A percentile compares a stretch with the other conserved stretches of the same genome.
phyloP scores from a whole-genome alignment of 768 basidiomycete genomes.

The Royoungia palumana region DNA sequence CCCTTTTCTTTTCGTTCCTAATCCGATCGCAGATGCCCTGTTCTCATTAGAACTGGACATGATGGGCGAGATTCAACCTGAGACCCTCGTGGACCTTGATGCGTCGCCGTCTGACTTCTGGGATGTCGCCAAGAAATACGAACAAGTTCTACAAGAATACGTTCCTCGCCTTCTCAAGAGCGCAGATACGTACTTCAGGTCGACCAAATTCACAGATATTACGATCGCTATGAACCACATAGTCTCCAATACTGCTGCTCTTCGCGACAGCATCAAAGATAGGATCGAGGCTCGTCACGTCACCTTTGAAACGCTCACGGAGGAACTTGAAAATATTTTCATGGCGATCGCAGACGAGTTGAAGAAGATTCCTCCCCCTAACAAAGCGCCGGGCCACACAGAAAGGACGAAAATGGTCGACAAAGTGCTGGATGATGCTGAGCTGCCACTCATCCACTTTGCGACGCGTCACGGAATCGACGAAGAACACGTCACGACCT shows the following conservation, averaged over 20 bases:
- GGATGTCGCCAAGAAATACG: constrained; percentile 6
- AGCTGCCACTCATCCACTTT: not conserved
- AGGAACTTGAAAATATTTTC: constrained; percentile 14
- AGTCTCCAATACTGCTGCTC: constrained; percentile 7
- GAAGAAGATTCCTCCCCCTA: not conserved
- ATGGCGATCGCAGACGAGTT: constrained; percentile 1
- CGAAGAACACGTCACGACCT: not conserved
- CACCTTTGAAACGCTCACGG: constrained; percentile 3
- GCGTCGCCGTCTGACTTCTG: constrained; percentile 6
- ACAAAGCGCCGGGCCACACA: constrained; percentile 2
- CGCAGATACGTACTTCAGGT: not conserved
- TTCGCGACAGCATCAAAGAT: constrained; percentile 9
- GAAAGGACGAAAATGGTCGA: constrained; percentile 6
- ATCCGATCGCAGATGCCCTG: not conserved
- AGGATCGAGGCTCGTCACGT: constrained; percentile 4
- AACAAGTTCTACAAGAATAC: not conserved
- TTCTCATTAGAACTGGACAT: not conserved
- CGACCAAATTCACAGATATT: constrained; percentile 7
- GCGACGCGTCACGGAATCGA: not conserved
- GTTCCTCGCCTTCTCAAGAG: constrained; percentile 4
- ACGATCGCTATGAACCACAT: constrained; percentile 5
- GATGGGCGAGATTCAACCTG: not conserved
- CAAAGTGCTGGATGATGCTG: not conserved
- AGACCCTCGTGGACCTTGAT: not conserved
- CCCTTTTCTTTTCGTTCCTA: not conserved